Percentiles rank a stretch among this genome's conserved stretches.
phyloP scores from a whole-genome alignment of 1,284 basidiomycete genomes.

The Malassezia nana region DNA sequence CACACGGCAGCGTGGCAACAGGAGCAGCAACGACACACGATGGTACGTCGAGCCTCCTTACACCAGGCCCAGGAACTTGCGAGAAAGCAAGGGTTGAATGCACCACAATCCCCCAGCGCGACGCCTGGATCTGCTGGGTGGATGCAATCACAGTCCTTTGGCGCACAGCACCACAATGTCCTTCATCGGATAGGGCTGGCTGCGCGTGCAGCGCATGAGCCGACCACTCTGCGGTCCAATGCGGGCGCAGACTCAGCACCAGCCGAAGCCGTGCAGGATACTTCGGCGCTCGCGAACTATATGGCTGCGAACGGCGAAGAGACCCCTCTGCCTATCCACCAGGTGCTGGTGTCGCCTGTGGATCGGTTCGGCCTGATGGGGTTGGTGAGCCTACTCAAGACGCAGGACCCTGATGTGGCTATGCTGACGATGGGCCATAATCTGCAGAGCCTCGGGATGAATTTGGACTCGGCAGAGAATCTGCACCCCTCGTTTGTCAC shows the following conservation, averaged over 20 bases:
- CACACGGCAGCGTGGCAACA: slow-evolving; percentile 4
- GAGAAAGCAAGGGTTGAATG: slow-evolving; percentile 2
- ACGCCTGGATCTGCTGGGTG: slow-evolving; percentile 2
- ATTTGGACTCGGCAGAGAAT: slow-evolving; percentile 72
- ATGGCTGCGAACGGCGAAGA: slow-evolving; percentile 20
- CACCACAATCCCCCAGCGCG: slow-evolving; percentile 4
- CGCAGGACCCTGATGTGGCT: slow-evolving; percentile 73
- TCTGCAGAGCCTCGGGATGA: slow-evolving; percentile 80
- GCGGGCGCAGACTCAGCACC: neutral
- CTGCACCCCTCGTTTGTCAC: slow-evolving; percentile 90
- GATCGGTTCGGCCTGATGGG: slow-evolving; percentile 90
- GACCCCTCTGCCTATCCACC: slow-evolving; percentile 66
- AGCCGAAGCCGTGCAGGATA: slow-evolving; percentile 1
- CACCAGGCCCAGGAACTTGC: slow-evolving; percentile 8
- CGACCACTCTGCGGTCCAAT: neutral
- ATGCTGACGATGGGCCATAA: slow-evolving; percentile 83
- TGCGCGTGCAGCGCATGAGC: neutral
- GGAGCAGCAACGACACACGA: slow-evolving; percentile 2
- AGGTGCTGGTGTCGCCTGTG: slow-evolving; percentile 82
- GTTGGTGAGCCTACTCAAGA: slow-evolving; percentile 80
- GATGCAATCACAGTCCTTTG: slow-evolving; percentile 10
- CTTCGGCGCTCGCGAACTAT: neutral
- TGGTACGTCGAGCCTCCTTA: neutral
- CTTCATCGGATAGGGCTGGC: slow-evolving; percentile 9
- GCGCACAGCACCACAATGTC: neutral